Evolutionary conservation across 768 basidiomycete genomes (phyloP).

Genomic region (Boletus speciosus): DNA sequence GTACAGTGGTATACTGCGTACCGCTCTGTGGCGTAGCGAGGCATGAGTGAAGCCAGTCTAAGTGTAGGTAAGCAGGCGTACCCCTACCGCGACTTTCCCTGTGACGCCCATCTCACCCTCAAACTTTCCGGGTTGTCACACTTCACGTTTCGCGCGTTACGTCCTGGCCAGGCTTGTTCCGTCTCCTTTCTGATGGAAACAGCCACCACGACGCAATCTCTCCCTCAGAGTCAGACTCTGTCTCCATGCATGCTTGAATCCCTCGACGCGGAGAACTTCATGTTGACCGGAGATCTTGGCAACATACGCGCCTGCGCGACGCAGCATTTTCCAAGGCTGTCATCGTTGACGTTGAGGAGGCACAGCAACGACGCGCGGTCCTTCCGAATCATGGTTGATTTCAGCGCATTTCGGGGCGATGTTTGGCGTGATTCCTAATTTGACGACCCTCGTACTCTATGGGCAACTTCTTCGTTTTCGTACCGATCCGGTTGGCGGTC

Average conservation of each 20-base stretch:
- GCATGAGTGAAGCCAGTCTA: no score
- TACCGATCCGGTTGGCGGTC: no score
- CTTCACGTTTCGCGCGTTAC: conserved; percentile 25
- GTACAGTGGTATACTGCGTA: no score
- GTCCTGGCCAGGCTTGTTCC: conserved; percentile 22
- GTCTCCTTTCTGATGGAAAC: conserved; percentile 22
- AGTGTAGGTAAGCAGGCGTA: no score
- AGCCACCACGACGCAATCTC: not conserved
- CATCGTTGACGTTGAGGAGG: conserved; percentile 27
- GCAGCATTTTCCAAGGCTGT: conserved; percentile 19
- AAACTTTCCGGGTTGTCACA: conserved; percentile 27
- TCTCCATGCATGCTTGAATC: conserved; percentile 21
- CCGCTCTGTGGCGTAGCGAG: no score
- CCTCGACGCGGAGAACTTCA: conserved; percentile 29
- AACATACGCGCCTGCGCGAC: conserved; percentile 12
- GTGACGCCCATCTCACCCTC: conserved; percentile 27
- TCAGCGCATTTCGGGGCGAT: no score
- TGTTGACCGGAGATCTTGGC: conserved; percentile 18
- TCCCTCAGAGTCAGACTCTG: not conserved
- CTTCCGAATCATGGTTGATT: no score
- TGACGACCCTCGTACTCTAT: conserved; percentile 19
- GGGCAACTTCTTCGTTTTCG: no score
- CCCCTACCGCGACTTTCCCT: no score
- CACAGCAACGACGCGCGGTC: conserved; percentile 22
- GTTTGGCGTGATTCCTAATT: conserved; percentile 15